Evolutionary conservation across 2,329 filamentous ascomycete species (phyloP), one percentile per base, ranked within the genome.

Genomic region (Conoideocrella luteorostrata): DNA sequence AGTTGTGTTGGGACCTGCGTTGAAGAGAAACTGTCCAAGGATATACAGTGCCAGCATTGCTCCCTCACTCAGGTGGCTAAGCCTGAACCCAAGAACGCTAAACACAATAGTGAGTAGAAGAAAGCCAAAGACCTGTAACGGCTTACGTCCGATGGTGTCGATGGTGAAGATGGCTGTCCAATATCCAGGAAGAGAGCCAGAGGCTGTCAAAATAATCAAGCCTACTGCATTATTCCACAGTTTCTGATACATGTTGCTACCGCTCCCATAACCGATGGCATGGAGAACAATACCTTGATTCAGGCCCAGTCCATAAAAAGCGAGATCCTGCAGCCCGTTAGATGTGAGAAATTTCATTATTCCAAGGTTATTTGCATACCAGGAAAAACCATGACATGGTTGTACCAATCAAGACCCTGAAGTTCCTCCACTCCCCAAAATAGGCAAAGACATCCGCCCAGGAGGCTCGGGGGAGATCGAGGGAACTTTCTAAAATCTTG

Each of bases 331-430:
- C 2, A 29, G 2, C 29, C 21, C 38, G 34, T 59, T 18, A 59
- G 52, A 6, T 4, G n/a, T 15, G 22, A 44, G 7, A 1, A n/a
- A n/a, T n/a, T n/a, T n/a, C n/a, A n/a, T n/a, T n/a, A n/a, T n/a
- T n/a, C n/a, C n/a, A n/a, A n/a, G n/a, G n/a, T n/a, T n/a, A n/a
- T n/a, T n/a, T n/a, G n/a, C n/a, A 36, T 53, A 74, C 72, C 41
- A 91, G 69, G 54, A 90, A 82, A 66, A 91, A 90, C 86, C 87
- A 91, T 0, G 85, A 89, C 38, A 84, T 68, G 1, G 86, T 86
- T 12, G 86, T 91, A 26, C 85, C 86, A 36, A 90, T 64, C 1
- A 91, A 74, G 33, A 87, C 71, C 62, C 82, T 85, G 39, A 78
- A 72, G 53, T 90, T 81, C 55, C 73, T 76, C 79, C 84, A 84